These are phyloP conservation scores for Talaromyces sp. DNA, from an alignment of 2,329 filamentous ascomycete species.

Conservation along the genomic window DNA sequence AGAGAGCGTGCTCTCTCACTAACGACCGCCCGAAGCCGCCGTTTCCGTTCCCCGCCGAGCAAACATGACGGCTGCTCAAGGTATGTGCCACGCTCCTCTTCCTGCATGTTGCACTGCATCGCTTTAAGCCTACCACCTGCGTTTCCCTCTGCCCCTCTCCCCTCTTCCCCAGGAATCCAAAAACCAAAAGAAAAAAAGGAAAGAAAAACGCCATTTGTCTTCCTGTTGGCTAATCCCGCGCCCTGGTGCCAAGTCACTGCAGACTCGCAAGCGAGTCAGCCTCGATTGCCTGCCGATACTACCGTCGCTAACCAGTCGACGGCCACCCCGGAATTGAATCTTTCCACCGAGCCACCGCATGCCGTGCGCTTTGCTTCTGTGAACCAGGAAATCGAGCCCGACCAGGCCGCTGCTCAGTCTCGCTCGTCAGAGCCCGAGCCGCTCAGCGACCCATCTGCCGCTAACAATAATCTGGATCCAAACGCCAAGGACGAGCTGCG, in stretches of 20 bases:
- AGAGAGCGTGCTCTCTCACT: conserved; percentile 1
- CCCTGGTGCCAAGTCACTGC: background rate
- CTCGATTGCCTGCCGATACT: conserved; percentile 1
- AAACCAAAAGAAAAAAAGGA: background rate
- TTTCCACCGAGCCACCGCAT: conserved; percentile 21
- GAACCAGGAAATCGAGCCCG: conserved; percentile 64
- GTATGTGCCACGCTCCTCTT: conserved; percentile 11
- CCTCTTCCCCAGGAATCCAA: background rate
- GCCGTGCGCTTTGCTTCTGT: conserved; percentile 69
- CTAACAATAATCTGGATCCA: conserved; percentile 23
- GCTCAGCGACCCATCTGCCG: conserved; percentile 14
- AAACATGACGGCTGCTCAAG: conserved; percentile 11
- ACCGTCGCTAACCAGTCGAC: background rate
- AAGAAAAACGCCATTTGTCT: background rate
- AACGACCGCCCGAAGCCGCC: conserved; percentile 9
- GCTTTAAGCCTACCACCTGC: background rate
- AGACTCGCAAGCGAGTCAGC: conserved; percentile 2
- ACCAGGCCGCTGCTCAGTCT: conserved; percentile 25
- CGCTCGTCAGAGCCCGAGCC: conserved; percentile 1
- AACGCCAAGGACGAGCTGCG: conserved; percentile 61
- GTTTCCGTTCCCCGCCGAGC: conserved; percentile 14
- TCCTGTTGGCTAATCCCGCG: background rate
- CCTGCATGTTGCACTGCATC: background rate
- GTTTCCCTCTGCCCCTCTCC: background rate
- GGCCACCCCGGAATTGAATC: conserved; percentile 2